Evolutionary conservation across 176 grass and related monocot species (phyloP).

Genomic region (Poa annua): DNA sequence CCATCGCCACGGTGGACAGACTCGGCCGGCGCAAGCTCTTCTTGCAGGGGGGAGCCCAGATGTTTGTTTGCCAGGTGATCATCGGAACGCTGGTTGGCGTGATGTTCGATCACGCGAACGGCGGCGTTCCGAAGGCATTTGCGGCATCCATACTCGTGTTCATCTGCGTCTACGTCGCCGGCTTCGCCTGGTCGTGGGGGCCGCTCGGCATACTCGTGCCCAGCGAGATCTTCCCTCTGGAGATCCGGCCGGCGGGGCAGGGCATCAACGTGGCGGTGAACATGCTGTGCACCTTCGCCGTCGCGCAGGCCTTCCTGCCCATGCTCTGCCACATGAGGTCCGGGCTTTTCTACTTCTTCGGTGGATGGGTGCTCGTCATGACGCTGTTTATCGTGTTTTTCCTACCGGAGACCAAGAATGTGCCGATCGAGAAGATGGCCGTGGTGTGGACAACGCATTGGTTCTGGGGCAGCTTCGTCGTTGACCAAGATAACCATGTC

Average conservation of each 20-base stretch:
- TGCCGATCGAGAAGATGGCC: slow-evolving; percentile 90
- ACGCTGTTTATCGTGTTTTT: slow-evolving; percentile 74
- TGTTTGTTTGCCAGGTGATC: neutral
- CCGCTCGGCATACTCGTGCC: slow-evolving; percentile 86
- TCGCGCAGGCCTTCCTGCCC: slow-evolving; percentile 75
- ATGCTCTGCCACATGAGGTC: slow-evolving; percentile 95
- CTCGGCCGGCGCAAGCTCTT: slow-evolving; percentile 18
- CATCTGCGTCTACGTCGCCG: slow-evolving; percentile 86
- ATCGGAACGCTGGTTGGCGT: neutral
- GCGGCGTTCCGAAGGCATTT: slow-evolving; percentile 24
- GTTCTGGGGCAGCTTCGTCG: slow-evolving; percentile 81
- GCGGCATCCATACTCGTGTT: slow-evolving; percentile 35
- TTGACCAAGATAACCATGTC: slow-evolving; percentile 27
- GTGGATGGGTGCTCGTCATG: slow-evolving; percentile 83
- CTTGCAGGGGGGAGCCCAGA: slow-evolving; percentile 18
- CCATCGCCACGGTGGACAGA: slow-evolving; percentile 35
- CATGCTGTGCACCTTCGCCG: slow-evolving; percentile 93
- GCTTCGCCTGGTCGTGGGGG: slow-evolving; percentile 94
- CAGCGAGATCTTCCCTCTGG: slow-evolving; percentile 91
- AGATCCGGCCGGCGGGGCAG: slow-evolving; percentile 86
- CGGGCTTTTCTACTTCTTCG: slow-evolving; percentile 89
- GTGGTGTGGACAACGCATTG: slow-evolving; percentile 76
- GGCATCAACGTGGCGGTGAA: slow-evolving; percentile 88
- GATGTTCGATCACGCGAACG: neutral
- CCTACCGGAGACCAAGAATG: slow-evolving; percentile 93